Conservation (phyloP, 2,329 filamentous ascomycete genomes). For the Claviceps cyperi region DNA sequence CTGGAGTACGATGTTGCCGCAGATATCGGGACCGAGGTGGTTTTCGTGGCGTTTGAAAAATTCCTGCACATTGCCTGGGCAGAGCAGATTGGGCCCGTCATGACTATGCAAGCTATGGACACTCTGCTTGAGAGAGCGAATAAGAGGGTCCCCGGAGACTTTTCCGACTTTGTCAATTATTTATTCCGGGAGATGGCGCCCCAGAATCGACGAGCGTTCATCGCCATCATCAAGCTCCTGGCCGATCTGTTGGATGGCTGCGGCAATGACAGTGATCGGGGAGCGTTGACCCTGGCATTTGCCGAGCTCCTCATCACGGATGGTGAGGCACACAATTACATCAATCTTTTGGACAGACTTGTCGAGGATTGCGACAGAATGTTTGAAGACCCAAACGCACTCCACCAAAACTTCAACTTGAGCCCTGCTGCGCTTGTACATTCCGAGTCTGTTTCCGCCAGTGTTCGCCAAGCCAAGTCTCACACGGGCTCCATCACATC, state of each 20-base stretch:
- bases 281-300: conserved; percentile 76
- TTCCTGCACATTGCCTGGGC: conserved; percentile 81
- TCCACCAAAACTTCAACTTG: conserved; percentile 18
- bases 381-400: conserved; percentile 50
- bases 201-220: conserved; percentile 63
- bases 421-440: conserved; percentile 22
- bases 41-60: conserved; percentile 89
- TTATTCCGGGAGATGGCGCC: conserved; percentile 53
- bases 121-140: conserved; percentile 56
- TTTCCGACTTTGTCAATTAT: conserved; percentile 52
- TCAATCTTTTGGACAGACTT: conserved; percentile 75
- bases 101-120: conserved; percentile 56
- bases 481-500: conserved; percentile 66
- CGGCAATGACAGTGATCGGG: conserved; percentile 79
- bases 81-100: conserved; percentile 73
- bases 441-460: conserved; percentile 46
- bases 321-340: conserved; percentile 65
- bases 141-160: conserved; percentile 57
- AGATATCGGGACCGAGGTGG: conserved; percentile 65
- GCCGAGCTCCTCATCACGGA: conserved; percentile 72
- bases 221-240: conserved; percentile 69
- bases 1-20: conserved; percentile 60
- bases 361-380: conserved; percentile 81
- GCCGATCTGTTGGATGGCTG: conserved; percentile 81
- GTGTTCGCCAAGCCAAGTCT: conserved; percentile 39